These are phyloP conservation scores for Teunomyces cretensis DNA, from an alignment of 805 yeast genomes.

Conservation along the genomic window DNA sequence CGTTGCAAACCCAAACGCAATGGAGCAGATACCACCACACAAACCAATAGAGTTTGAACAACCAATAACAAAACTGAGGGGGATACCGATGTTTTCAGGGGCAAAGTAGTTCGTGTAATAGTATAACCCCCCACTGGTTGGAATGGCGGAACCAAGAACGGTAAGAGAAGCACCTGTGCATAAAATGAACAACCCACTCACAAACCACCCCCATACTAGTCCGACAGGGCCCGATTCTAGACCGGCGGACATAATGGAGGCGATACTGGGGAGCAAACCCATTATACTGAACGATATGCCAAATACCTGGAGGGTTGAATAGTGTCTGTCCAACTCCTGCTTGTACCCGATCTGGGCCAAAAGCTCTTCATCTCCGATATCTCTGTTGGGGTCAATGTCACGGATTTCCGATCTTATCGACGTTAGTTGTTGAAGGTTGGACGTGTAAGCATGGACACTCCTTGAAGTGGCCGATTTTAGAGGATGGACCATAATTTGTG, in stretches of 20 bases:
- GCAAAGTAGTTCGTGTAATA: constrained; percentile 69
- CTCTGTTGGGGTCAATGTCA: constrained; percentile 6
- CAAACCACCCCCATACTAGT: constrained; percentile 72
- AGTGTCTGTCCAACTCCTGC: constrained; percentile 63
- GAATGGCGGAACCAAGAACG: constrained; percentile 65
- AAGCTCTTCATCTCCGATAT: constrained; percentile 26
- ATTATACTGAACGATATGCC: constrained; percentile 72
- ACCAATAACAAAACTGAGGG: constrained; percentile 63
- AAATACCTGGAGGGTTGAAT: constrained; percentile 61
- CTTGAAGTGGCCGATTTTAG: constrained; percentile 1
- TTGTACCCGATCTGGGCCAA: constrained; percentile 65
- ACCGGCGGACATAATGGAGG: constrained; percentile 54
- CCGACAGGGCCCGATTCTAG: constrained; percentile 64
- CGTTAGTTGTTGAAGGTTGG: constrained; percentile 2
- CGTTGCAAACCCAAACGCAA: constrained; percentile 66
- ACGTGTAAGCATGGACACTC: constrained; percentile 1
- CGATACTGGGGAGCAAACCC: constrained; percentile 67
- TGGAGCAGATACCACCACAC: constrained; percentile 64
- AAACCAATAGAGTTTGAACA: constrained; percentile 67
- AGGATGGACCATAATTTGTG: not conserved
- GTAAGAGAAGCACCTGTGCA: constrained; percentile 63
- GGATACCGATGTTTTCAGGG: constrained; percentile 51
- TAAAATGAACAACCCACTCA: constrained; percentile 55
- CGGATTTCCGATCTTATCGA: constrained; percentile 6
- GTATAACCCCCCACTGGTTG: constrained; percentile 75